A percentile compares a stretch with the other conserved stretches of the same genome.
Conservation (phyloP, 345 rosid genomes). For the Salix exigua region DNA sequence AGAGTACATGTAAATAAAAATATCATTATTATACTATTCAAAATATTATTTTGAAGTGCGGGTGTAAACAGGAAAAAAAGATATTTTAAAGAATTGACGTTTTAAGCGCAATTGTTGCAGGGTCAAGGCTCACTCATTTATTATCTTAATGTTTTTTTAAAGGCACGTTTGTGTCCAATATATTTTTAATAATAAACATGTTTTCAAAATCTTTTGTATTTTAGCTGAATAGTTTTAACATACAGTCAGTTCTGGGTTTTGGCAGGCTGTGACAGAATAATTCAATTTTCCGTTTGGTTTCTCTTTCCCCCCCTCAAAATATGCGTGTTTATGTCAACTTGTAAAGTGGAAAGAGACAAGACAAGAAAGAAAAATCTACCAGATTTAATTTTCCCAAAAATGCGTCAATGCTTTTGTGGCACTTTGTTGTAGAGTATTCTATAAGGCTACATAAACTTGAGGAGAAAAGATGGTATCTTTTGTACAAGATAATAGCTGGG, state of each 20-base stretch:
- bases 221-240: background rate
- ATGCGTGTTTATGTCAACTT: background rate
- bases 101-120: background rate
- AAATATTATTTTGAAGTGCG: too few species aligned
- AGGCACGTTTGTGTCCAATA: background rate
- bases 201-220: background rate
- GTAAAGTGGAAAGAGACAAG: background rate
- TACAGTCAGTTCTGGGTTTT: background rate
- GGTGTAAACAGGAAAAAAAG: too few species aligned
- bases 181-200: background rate
- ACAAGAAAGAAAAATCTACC: background rate
- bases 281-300: background rate
- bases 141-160: background rate
- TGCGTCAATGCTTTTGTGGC: background rate
- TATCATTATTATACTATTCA: too few species aligned
- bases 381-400: background rate
- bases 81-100: background rate
- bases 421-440: background rate
- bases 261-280: background rate
- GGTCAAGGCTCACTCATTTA: background rate
- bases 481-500: background rate
- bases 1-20: too few species aligned
- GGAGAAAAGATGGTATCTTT: background rate
- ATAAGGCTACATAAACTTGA: background rate
- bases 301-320: too few species aligned